Evolutionary conservation across 2,329 filamentous ascomycete species (phyloP).

Genomic region (Coleophoma eucalyptorum): DNA sequence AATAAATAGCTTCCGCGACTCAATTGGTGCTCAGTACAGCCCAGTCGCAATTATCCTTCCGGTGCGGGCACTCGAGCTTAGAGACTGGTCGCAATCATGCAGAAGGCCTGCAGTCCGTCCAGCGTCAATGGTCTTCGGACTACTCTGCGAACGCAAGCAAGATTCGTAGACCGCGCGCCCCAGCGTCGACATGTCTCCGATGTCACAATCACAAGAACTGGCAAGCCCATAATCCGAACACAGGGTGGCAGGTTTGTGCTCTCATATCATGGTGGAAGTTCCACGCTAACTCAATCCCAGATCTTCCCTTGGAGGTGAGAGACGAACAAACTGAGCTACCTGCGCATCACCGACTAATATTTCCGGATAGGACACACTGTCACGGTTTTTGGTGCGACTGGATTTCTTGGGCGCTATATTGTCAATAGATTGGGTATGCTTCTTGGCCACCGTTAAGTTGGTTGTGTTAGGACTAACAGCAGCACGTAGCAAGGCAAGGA

Average conservation of each 20-base stretch:
- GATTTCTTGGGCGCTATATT: conserved; percentile 93
- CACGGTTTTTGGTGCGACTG: conserved; percentile 96
- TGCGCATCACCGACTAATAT: conserved; percentile 12
- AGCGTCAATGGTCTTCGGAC: conserved; percentile 55
- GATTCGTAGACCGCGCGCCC: conserved; percentile 34
- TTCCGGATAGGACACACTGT: conserved; percentile 74
- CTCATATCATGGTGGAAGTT: too few species aligned
- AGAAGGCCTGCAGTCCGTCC: conserved; percentile 31
- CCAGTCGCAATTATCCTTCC: neutral
- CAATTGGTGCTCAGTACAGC: neutral
- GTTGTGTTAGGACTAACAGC: conserved; percentile 14
- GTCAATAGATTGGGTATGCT: conserved; percentile 82
- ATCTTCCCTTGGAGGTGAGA: conserved; percentile 78
- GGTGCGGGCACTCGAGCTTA: too few species aligned
- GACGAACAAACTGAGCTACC: neutral
- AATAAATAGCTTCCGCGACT: too few species aligned
- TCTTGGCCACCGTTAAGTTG: conserved; percentile 1
- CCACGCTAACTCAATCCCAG: conserved; percentile 41
- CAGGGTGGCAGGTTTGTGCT: conserved; percentile 79
- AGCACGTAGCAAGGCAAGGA: conserved; percentile 74
- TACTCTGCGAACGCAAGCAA: conserved; percentile 46
- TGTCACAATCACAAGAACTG: conserved; percentile 89
- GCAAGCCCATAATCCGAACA: conserved; percentile 87
- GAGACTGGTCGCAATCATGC: conserved; percentile 24
- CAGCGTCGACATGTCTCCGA: conserved; percentile 65